Base-by-base conservation (phyloP, 2,329 filamentous ascomycete genomes). In the Pseudocercospora ulei region DNA sequence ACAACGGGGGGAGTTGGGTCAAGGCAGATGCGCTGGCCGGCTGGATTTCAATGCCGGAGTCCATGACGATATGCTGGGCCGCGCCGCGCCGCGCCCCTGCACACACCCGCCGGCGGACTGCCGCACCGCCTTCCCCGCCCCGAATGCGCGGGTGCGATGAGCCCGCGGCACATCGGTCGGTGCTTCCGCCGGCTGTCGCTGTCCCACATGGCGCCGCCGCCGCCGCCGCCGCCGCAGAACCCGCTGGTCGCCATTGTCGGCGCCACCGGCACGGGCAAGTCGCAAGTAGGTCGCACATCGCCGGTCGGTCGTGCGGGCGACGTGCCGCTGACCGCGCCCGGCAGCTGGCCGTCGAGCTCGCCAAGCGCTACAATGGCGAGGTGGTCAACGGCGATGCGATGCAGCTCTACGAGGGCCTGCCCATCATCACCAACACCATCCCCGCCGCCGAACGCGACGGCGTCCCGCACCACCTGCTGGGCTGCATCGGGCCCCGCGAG, bases 321-420 rank as follows among this genome's bases (percentile, higher is more conserved):
- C 16, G 22, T 38, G 6, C 19, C 45, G 45, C 61, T 68, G 50
- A 68, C 55, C 59, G 62, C 59, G 29, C 16, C 47, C 60, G 51
- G 38, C 54, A 94, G 86, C 73, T 95, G 50, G 90, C 90, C 5
- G 80, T 98, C 25, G 84, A 94, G 47, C 66, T 98, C 35, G 90
- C 92, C 1, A 71, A 71, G 26, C 75, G 72, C 13, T 87, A 86
- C 63, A 79, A 90, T 61, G 90, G 92, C 56, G 90, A 98, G 62
- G 75, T 98, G 36, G 86, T 98, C 65, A 98, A 98, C 58, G 84
- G 84, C 30, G 90, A 98, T 68, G 90, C 90, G 24, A 94, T 98
- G 86, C 90, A 98, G 60, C 78, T 98, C 65, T 98, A 98, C 61
- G 73, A 75, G 37, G 90, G 90, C 2, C 67, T 98, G 27, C 86